Base-by-base conservation (phyloP, 1,284 basidiomycete species). In the Rhizoctonia solani region DNA sequence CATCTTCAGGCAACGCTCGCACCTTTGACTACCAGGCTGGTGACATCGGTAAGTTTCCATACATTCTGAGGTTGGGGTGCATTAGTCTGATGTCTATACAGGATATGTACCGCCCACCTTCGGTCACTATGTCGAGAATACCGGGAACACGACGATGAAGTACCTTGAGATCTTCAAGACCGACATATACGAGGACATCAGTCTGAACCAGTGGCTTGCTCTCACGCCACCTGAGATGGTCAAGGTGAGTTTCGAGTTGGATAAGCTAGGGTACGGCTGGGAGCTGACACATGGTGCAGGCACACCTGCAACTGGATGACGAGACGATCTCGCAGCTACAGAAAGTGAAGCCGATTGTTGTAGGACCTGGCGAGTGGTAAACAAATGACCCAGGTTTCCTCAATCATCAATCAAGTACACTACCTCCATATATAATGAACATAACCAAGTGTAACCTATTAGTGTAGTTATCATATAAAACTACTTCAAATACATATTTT, bases 11-110 rank as follows among this genome's bases (percentile, higher is more conserved):
- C 25, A 87, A 85, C 67, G 85, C 89, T 0, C 75, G 84, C 49
- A 90, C 88, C 0, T 90, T 86, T 75, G 82, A 90, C 73, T 88
- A 83, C 73, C 81, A 85, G 77, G 78, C 83, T 56, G 87, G 87
- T 21, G 87, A 89, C 72, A 82, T 89, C 67, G 86, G 83, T 44
- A 44, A 8, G 37, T 8, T 39, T 8, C 16, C 82, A 4, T 84
- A 58, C 34, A 66, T 37, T 19, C 63, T 54, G 4, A 3, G 30
- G 23, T n/a, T 29, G 46, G 9, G n/a, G 41, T 4, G 41, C 6
- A 39, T 41, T 14, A 42, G n/a, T n/a, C n/a, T n/a, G n/a, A n/a
- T n/a, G 2, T 46, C 5, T 52, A 4, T 11, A 4, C 4, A 65
- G 81, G 82, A 32, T 87, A 85, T 69, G 81, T 87, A 50, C 84